A percentile compares a stretch with the other conserved stretches of the same genome.
These are phyloP conservation scores for Cicer cuneatum DNA, from an alignment of 306 rosid genomes.

Conservation along the genomic window DNA sequence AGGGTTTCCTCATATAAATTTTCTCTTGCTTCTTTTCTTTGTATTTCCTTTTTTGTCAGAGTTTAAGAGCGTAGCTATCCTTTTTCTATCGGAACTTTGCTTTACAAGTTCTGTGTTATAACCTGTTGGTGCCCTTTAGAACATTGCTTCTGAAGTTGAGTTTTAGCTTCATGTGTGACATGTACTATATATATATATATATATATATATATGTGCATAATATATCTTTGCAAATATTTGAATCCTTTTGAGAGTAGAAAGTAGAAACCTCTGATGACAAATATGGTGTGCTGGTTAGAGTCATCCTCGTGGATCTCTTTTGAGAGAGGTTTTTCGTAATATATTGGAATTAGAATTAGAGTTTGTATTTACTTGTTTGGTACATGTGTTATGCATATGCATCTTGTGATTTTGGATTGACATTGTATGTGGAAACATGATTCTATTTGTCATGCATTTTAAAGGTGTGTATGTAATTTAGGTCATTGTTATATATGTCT, in stretches of 20 bases:
- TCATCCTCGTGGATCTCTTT: slow-evolving; percentile 8
- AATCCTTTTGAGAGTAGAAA: slow-evolving; percentile 25
- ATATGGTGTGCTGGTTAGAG: not conserved
- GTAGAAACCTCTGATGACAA: slow-evolving; percentile 28
- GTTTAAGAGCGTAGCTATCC: not conserved
- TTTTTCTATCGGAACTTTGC: slow-evolving; percentile 25
- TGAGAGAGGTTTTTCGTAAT: slow-evolving; percentile 31
- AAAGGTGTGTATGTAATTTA: slow-evolving; percentile 4
- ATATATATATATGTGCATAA: too few species aligned
- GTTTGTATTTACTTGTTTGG: slow-evolving; percentile 9
- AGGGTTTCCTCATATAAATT: not conserved
- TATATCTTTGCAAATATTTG: slow-evolving; percentile 28
- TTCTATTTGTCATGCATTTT: slow-evolving; percentile 37
- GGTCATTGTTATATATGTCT: not conserved
- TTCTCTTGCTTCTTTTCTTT: slow-evolving; percentile 28
- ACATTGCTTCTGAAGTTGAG: slow-evolving; percentile 35
- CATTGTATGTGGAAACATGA: not conserved
- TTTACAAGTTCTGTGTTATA: not conserved
- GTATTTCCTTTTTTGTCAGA: slow-evolving; percentile 8
- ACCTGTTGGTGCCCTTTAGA: not conserved
- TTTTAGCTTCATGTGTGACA: slow-evolving; percentile 19
- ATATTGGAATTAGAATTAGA: slow-evolving; percentile 12
- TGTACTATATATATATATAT: not conserved
- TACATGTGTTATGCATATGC: slow-evolving; percentile 23
- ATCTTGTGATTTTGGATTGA: slow-evolving; percentile 21